Percentiles rank a stretch among this genome's conserved stretches.
phyloP scores from a whole-genome alignment of 805 yeast genomes.

The Priceomyces medius region DNA sequence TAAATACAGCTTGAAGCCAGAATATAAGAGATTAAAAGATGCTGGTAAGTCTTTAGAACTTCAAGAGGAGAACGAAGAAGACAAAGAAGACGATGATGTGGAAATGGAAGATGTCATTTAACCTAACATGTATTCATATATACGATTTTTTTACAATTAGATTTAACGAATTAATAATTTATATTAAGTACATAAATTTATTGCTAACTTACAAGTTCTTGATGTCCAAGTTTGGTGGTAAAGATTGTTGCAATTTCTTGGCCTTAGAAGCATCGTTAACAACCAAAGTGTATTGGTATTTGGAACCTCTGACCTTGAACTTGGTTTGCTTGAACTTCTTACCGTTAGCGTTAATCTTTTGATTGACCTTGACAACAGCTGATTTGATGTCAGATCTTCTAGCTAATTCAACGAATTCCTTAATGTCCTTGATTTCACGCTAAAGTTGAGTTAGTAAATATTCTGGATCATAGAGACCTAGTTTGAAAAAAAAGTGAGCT shows the following conservation, averaged over 20 bases:
- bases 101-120: slow-evolving; percentile 75
- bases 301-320: slow-evolving; percentile 98
- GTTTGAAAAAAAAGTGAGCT: too few relatives aligned
- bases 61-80: slow-evolving; percentile 47
- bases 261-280: slow-evolving; percentile 96
- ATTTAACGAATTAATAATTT: slow-evolving; percentile 4
- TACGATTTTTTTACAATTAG: neutral
- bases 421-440: slow-evolving; percentile 91
- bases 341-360: slow-evolving; percentile 76
- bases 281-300: slow-evolving; percentile 90
- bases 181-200: slow-evolving; percentile 5
- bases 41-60: slow-evolving; percentile 69
- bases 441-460: slow-evolving; percentile 22
- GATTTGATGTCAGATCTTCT: slow-evolving; percentile 93
- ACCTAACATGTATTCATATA: neutral
- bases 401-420: slow-evolving; percentile 94
- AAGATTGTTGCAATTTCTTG: slow-evolving; percentile 93
- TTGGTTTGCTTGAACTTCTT: slow-evolving; percentile 90
- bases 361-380: slow-evolving; percentile 93
- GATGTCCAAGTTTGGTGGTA: slow-evolving; percentile 89
- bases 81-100: slow-evolving; percentile 56
- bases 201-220: slow-evolving; percentile 40
- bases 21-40: slow-evolving; percentile 77
- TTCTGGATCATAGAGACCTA: too few relatives aligned
- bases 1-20: slow-evolving; percentile 86